Conservation (phyloP, 2,329 filamentous ascomycete species). For the Hymenoscyphus infarciens region DNA sequence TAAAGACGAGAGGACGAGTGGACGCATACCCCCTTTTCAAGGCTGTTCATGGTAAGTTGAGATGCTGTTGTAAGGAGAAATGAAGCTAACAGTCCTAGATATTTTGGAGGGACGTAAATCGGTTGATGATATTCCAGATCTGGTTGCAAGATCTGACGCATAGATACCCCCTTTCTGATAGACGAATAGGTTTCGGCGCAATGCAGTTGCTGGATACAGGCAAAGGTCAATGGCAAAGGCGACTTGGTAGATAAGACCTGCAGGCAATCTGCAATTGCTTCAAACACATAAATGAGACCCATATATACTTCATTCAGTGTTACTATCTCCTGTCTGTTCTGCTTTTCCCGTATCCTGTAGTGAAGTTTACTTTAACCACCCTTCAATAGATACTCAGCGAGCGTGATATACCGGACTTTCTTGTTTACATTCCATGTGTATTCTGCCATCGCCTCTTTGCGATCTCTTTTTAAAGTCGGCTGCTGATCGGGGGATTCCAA, state of each 20-base stretch:
- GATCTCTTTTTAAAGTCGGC: too few species aligned
- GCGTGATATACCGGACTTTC: too few species aligned
- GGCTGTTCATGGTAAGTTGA: constrained; percentile 59
- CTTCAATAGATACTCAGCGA: too few species aligned
- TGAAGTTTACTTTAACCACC: too few species aligned
- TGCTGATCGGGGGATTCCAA: too few species aligned
- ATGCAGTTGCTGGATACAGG: not conserved
- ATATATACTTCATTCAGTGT: not conserved
- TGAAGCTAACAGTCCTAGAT: constrained; percentile 40
- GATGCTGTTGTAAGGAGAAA: not conserved
- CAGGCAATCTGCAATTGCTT: constrained; percentile 11
- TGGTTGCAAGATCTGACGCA: constrained; percentile 37
- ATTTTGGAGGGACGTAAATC: constrained; percentile 74
- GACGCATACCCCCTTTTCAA: constrained; percentile 89
- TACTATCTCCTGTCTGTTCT: not conserved
- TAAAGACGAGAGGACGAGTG: constrained; percentile 74
- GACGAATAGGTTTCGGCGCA: not conserved
- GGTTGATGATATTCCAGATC: constrained; percentile 74
- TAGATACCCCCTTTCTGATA: not conserved
- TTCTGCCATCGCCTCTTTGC: too few species aligned
- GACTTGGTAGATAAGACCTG: not conserved
- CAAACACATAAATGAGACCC: not conserved
- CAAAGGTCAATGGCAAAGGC: not conserved
- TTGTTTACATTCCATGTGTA: too few species aligned
- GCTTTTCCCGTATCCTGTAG: not conserved